These are phyloP conservation scores for Xylaria cubensis DNA, from an alignment of 495 filamentous ascomycete genomes.

Conservation along the genomic window DNA sequence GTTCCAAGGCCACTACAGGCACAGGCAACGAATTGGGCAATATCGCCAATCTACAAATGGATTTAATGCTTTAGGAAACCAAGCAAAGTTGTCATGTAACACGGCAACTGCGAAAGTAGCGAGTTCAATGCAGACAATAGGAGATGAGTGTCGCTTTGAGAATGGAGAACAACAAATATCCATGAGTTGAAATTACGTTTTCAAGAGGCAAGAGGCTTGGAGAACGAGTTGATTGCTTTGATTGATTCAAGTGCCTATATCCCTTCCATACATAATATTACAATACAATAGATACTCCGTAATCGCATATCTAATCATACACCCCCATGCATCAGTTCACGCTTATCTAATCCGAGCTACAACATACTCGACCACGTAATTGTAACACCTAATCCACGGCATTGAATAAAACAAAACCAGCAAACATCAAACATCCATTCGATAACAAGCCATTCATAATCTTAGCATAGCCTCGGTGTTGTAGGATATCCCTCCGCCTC, in stretches of 20 bases:
- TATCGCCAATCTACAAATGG: background rate
- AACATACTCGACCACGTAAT: background rate
- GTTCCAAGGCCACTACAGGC: background rate
- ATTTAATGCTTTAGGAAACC: background rate
- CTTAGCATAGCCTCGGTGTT: background rate
- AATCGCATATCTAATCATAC: background rate
- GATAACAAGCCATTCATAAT: background rate
- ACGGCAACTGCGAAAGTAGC: background rate
- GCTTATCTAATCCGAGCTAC: too few species aligned
- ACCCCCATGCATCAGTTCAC: too few species aligned
- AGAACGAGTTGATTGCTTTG: background rate
- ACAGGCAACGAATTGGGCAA: background rate
- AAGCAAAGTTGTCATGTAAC: slow-evolving; percentile 5
- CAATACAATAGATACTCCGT: background rate
- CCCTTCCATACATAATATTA: background rate
- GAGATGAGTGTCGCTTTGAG: background rate
- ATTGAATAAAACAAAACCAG: background rate
- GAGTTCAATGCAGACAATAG: slow-evolving; percentile 3
- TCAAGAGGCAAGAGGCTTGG: background rate
- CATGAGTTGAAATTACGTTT: background rate
- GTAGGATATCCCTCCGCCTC: background rate
- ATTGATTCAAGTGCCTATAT: background rate
- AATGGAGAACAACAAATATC: background rate
- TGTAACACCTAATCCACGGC: background rate
- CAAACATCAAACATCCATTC: background rate